Evolutionary conservation across 352 stramenopile species (phyloP).

Genomic region (Phytopythium sindhum): DNA sequence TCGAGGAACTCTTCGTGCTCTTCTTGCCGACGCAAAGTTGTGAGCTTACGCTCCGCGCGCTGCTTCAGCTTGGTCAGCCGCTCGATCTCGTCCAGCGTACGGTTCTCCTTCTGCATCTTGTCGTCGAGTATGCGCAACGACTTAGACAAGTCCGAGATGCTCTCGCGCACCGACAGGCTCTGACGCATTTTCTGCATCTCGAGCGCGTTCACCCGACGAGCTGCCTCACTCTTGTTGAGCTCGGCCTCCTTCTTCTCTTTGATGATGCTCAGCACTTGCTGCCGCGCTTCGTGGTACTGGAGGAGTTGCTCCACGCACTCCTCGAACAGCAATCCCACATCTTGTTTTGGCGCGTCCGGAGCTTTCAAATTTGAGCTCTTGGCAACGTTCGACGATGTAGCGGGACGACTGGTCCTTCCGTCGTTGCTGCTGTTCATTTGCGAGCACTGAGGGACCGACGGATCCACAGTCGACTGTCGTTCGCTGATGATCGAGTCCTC

Average conservation of each 20-base stretch:
- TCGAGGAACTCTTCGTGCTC: conserved; percentile 56
- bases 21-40: conserved; percentile 36
- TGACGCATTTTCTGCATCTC: conserved; percentile 83
- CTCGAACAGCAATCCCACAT: conserved; percentile 37
- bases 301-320: conserved; percentile 47
- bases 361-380: neutral
- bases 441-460: neutral
- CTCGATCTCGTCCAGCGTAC: conserved; percentile 60
- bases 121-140: conserved; percentile 58
- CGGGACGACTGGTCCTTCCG: neutral
- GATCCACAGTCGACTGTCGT: conserved; percentile 14
- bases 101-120: conserved; percentile 56
- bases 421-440: neutral
- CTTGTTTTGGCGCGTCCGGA: neutral
- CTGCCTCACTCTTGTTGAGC: conserved; percentile 51
- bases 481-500: conserved; percentile 56
- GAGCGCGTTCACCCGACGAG: conserved; percentile 54
- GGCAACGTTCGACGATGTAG: neutral
- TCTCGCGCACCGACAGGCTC: conserved; percentile 65
- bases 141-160: conserved; percentile 68
- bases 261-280: conserved; percentile 58
- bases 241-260: conserved; percentile 66
- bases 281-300: conserved; percentile 49
- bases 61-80: conserved; percentile 65
- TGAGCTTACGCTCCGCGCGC: conserved; percentile 67